These are phyloP conservation scores for Candida lessepsii DNA, from an alignment of 805 yeast genomes.

Conservation along the genomic window DNA sequence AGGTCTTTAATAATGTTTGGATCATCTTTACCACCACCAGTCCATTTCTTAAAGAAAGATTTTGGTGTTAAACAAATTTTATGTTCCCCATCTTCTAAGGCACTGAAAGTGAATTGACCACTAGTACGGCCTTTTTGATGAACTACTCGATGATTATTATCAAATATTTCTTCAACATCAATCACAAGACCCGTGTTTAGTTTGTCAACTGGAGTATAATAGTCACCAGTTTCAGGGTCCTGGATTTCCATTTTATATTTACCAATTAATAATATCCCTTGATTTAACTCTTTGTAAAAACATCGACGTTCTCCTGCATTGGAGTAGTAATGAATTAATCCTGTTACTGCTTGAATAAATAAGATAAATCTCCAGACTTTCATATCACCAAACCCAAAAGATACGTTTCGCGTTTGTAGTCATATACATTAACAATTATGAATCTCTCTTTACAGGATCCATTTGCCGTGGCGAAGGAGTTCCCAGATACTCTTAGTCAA, in stretches of 20 bases:
- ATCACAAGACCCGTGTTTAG: constrained; percentile 33
- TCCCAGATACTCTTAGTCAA: constrained; percentile 78
- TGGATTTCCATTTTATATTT: constrained; percentile 47
- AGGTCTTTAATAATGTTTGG: constrained; percentile 18
- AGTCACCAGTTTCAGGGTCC: constrained; percentile 35
- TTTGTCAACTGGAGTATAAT: constrained; percentile 27
- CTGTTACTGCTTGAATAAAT: constrained; percentile 1
- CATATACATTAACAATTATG: constrained; percentile 38
- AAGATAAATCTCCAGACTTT: neutral
- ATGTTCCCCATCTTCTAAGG: constrained; percentile 27
- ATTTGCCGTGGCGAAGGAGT: constrained; percentile 86
- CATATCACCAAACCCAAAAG: neutral
- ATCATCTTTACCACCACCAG: constrained; percentile 16
- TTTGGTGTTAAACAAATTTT: constrained; percentile 27
- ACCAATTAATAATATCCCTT: constrained; percentile 50
- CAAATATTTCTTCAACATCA: constrained; percentile 45
- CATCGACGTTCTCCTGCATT: constrained; percentile 53
- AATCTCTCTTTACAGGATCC: constrained; percentile 86
- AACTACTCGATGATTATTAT: constrained; percentile 22
- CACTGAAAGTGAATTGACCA: constrained; percentile 28
- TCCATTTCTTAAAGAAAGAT: constrained; percentile 21
- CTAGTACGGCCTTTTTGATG: constrained; percentile 23
- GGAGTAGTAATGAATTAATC: constrained; percentile 46
- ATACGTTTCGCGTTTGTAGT: neutral
- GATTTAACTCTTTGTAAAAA: constrained; percentile 53